Conservation (phyloP, 208 protist species). For the Strigomonas culicis region DNA sequence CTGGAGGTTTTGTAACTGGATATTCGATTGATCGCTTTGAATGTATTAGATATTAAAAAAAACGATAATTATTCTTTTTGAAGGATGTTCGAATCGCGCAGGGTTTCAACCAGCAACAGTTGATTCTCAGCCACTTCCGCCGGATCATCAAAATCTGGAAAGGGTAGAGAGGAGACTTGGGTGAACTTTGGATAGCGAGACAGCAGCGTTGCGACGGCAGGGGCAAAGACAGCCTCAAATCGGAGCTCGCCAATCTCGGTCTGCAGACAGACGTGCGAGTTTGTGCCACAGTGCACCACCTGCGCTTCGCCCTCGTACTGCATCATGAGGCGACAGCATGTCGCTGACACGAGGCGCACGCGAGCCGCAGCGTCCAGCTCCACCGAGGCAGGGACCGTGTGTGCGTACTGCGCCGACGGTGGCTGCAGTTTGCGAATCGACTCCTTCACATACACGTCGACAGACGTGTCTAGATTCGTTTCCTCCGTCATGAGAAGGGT, state of each 20-base stretch:
- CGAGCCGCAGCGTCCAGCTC: slow-evolving; percentile 8
- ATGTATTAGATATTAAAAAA: neutral
- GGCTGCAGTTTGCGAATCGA: slow-evolving; percentile 53
- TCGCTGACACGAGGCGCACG: slow-evolving; percentile 32
- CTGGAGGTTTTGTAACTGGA: too few relatives aligned
- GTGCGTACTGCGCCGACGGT: slow-evolving; percentile 12
- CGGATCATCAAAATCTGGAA: slow-evolving; percentile 46
- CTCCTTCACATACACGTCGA: slow-evolving; percentile 45
- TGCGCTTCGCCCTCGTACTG: slow-evolving; percentile 45
- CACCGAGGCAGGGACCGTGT: neutral
- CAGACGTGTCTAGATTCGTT: slow-evolving; percentile 43
- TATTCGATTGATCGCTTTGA: slow-evolving; percentile 2
- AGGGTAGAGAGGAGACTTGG: slow-evolving; percentile 32
- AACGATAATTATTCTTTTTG: slow-evolving; percentile 4
- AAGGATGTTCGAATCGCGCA: slow-evolving; percentile 26
- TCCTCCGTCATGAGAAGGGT: slow-evolving; percentile 38
- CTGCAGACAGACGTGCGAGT: slow-evolving; percentile 48
- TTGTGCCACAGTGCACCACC: slow-evolving; percentile 51
- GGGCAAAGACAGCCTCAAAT: slow-evolving; percentile 63
- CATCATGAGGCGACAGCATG: slow-evolving; percentile 45
- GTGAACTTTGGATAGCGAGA: slow-evolving; percentile 27
- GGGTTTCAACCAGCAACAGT: slow-evolving; percentile 31
- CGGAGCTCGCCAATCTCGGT: slow-evolving; percentile 36
- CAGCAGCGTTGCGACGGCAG: slow-evolving; percentile 55
- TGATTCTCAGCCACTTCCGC: slow-evolving; percentile 53